phyloP scores from a whole-genome alignment of 2,329 filamentous ascomycete species.

The Fusarium chlamydosporum region DNA sequence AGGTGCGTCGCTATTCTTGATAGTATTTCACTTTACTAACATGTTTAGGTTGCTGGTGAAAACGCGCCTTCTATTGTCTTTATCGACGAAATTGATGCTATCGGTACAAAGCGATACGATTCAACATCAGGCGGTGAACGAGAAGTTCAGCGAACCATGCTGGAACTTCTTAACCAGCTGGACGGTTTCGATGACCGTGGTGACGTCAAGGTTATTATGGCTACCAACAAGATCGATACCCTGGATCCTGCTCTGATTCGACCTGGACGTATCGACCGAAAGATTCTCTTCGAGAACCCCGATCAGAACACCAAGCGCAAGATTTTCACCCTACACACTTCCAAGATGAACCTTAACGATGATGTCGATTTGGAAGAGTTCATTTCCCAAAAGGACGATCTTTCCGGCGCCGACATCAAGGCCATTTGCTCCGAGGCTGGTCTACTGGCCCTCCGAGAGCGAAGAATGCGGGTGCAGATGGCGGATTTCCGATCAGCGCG shows the following conservation, averaged over 20 bases:
- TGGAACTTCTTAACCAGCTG: conserved; percentile 17
- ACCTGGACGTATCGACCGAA: conserved; percentile 97
- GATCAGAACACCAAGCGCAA: conserved; percentile 94
- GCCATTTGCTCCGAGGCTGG: conserved; percentile 98
- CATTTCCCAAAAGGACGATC: conserved; percentile 97
- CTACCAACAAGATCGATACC: conserved; percentile 99
- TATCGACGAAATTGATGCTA: conserved; percentile 99
- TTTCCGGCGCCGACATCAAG: conserved; percentile 98
- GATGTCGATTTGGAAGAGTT: conserved; percentile 99
- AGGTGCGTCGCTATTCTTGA: conserved; percentile 62
- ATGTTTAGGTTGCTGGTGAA: conserved; percentile 84
- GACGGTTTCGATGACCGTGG: conserved; percentile 97
- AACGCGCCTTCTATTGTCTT: conserved; percentile 98
- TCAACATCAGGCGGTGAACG: conserved; percentile 96
- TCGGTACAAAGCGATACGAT: conserved; percentile 98
- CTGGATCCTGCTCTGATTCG: conserved; percentile 96
- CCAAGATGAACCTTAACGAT: conserved; percentile 96
- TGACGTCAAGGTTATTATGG: conserved; percentile 99
- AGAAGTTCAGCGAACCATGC: conserved; percentile 82
- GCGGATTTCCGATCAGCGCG: conserved; percentile 94
- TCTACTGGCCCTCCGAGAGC: conserved; percentile 91
- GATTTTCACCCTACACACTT: conserved; percentile 98
- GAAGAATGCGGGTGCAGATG: conserved; percentile 99
- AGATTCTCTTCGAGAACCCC: conserved; percentile 82
- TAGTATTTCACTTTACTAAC: conserved; percentile 26